A percentile compares a stretch with the other conserved stretches of the same genome.
These are phyloP conservation scores for Akanthomyces lecanii DNA, from an alignment of 2,329 filamentous ascomycete species.

Conservation along the genomic window DNA sequence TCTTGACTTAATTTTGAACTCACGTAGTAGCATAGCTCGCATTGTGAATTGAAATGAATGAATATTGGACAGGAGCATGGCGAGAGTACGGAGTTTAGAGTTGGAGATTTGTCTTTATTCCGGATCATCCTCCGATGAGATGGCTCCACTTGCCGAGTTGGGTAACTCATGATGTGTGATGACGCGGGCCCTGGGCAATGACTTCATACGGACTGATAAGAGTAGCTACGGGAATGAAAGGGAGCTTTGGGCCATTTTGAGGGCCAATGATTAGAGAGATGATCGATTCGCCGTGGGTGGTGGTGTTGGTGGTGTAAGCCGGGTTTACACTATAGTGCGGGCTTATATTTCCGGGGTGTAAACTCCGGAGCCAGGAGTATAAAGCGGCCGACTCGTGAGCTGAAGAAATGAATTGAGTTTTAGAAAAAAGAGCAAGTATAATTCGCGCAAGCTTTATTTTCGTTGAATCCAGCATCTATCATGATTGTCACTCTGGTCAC, in stretches of 20 bases:
- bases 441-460: background rate
- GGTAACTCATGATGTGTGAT: background rate
- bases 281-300: background rate
- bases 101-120: background rate
- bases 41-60: background rate
- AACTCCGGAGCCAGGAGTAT: background rate
- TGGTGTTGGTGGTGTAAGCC: background rate
- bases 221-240: background rate
- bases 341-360: background rate
- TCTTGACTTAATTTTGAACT: background rate
- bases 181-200: background rate
- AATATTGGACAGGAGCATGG: background rate
- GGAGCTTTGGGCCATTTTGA: background rate
- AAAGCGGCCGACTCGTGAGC: background rate
- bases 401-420: background rate
- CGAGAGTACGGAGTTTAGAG: background rate
- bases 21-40: background rate
- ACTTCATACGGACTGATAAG: background rate
- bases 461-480: background rate
- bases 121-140: background rate
- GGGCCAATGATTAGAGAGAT: background rate
- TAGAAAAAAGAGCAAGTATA: no score
- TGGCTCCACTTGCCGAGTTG: conserved; percentile 4
- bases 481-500: conserved; percentile 26
- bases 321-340: background rate